A percentile compares a stretch with the other conserved stretches of the same genome.
Conservation (phyloP, 495 filamentous ascomycete species). For the Echria macrotheca region DNA sequence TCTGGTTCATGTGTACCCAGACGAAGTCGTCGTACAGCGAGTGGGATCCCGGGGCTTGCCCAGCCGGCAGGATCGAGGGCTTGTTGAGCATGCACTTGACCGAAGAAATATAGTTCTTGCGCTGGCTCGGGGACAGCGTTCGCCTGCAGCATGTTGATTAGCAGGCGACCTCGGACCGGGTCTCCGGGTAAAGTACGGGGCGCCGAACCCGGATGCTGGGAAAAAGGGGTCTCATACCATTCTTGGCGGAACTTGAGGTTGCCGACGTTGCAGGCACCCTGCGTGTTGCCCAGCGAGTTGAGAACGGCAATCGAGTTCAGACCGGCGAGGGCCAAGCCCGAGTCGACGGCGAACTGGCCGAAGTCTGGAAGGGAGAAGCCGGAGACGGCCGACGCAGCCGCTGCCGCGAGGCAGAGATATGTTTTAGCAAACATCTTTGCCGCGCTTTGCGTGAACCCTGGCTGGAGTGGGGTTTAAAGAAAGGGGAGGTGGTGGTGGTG, state of each 20-base stretch:
- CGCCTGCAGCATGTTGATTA: conserved; percentile 33
- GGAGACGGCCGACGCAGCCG: conserved; percentile 5
- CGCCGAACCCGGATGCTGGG: not conserved
- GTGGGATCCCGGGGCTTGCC: conserved; percentile 25
- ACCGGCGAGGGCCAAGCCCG: conserved; percentile 18
- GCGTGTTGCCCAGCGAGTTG: conserved; percentile 12
- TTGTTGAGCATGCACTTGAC: conserved; percentile 56
- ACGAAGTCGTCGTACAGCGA: conserved; percentile 61
- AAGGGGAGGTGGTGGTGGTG: not conserved
- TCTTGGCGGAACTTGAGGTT: conserved; percentile 27
- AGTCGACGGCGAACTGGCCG: conserved; percentile 19
- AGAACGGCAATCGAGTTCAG: conserved; percentile 20
- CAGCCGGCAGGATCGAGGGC: conserved; percentile 37
- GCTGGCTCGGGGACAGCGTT: conserved; percentile 41
- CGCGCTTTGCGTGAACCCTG: no score
- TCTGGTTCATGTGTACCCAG: conserved; percentile 59
- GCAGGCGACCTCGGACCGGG: not conserved
- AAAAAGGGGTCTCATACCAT: conserved; percentile 17
- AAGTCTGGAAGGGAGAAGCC: conserved; percentile 10
- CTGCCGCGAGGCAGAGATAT: conserved; percentile 2
- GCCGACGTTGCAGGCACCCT: conserved; percentile 13
- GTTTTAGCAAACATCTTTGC: conserved; percentile 1
- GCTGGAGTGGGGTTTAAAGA: not conserved
- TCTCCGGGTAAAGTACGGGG: not conserved
- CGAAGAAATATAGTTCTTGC: conserved; percentile 57